Conservation (phyloP, 2,329 filamentous ascomycete species). For the Exophiala calicioides region DNA sequence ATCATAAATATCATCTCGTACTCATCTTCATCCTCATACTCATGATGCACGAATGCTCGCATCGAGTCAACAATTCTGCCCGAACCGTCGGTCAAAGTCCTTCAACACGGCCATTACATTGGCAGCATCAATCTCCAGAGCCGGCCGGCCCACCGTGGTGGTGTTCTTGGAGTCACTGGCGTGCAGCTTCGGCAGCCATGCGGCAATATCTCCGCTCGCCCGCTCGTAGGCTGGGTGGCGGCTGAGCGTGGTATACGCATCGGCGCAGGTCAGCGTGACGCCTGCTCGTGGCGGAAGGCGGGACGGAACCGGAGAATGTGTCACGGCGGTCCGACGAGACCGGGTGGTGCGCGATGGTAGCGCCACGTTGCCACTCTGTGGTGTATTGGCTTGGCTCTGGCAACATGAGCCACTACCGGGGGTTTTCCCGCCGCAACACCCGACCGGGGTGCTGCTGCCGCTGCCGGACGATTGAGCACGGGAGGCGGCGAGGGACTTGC, state of each 20-base stretch:
- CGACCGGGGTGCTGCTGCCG: constrained; percentile 59
- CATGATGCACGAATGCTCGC: not conserved
- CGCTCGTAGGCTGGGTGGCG: constrained; percentile 75
- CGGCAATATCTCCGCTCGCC: constrained; percentile 71
- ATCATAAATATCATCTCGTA: too few species aligned
- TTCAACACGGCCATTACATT: constrained; percentile 85
- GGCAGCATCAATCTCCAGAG: constrained; percentile 77
- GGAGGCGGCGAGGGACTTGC: constrained; percentile 73
- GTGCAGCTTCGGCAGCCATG: constrained; percentile 73
- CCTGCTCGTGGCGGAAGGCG: constrained; percentile 42
- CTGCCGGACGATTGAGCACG: constrained; percentile 42
- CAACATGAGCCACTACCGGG: constrained; percentile 26
- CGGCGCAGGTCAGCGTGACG: constrained; percentile 70
- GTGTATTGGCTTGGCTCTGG: constrained; percentile 32
- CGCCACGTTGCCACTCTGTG: constrained; percentile 29
- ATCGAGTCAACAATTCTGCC: constrained; percentile 34
- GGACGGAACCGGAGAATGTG: constrained; percentile 31
- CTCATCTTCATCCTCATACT: too few species aligned
- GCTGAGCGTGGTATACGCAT: constrained; percentile 75
- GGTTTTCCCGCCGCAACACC: constrained; percentile 65
- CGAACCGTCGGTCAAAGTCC: constrained; percentile 76
- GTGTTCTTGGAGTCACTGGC: constrained; percentile 46
- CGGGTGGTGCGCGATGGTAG: constrained; percentile 25
- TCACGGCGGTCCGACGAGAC: constrained; percentile 28
- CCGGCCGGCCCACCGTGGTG: constrained; percentile 46